phyloP scores from a whole-genome alignment of 805 yeast species.

The Barnettozyma sucrosica region DNA sequence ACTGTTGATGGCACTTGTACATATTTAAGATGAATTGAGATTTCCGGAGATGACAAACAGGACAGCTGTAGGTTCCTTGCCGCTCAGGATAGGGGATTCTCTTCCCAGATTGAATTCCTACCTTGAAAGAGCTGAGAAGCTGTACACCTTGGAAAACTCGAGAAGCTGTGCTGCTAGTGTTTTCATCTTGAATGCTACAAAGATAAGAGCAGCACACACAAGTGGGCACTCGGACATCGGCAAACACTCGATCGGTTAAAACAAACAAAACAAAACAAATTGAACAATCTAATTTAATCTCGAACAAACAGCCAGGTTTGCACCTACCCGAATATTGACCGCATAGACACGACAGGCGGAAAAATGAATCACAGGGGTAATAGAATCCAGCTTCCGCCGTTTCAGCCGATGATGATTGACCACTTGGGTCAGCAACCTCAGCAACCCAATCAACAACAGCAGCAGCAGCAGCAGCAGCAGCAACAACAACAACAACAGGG shows the following conservation, averaged over 20 bases:
- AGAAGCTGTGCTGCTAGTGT: no score
- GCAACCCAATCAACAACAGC: slow-evolving; percentile 16
- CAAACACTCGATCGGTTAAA: not conserved
- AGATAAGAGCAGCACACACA: not conserved
- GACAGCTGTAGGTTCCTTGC: not conserved
- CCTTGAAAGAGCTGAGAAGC: no score
- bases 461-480: slow-evolving; percentile 13
- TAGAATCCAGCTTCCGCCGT: slow-evolving; percentile 17
- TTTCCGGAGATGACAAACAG: not conserved
- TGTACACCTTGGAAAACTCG: no score
- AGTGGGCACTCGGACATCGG: not conserved
- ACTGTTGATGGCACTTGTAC: slow-evolving; percentile 3
- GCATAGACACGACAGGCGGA: slow-evolving; percentile 7
- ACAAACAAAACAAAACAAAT: not conserved
- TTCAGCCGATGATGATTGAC: slow-evolving; percentile 20
- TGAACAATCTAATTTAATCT: not conserved
- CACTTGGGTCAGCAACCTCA: slow-evolving; percentile 18
- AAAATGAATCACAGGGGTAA: slow-evolving; percentile 22
- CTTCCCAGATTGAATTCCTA: no score
- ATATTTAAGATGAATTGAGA: slow-evolving; percentile 5
- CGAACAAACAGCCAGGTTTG: not conserved
- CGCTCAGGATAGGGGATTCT: not conserved
- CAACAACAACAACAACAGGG: slow-evolving; percentile 11
- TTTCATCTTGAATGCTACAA: no score
- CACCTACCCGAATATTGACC: not conserved